Percentiles rank a stretch among this genome's conserved stretches.
Evolutionary conservation across 2,329 filamentous ascomycete species (phyloP).

Genomic region (Diaporthe longicolla): DNA sequence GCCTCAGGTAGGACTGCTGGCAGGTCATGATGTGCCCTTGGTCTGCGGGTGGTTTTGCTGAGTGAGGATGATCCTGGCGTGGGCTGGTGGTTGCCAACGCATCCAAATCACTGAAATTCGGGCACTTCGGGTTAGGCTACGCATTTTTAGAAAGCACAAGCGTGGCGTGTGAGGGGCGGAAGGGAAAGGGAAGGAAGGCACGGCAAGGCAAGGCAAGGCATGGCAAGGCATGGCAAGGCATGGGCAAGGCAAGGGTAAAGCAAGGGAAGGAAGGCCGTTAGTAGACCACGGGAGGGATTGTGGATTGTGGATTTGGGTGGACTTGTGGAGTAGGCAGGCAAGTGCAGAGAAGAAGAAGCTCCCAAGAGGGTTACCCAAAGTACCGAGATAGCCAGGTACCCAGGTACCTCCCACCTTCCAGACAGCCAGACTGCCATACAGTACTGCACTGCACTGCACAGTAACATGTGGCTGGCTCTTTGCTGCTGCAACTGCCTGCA

Average conservation of each 20-base stretch:
- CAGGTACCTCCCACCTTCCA: no score
- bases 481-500: no score
- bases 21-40: slow-evolving; percentile 20
- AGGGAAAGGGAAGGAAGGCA: slow-evolving; percentile 7
- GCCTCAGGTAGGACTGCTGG: not conserved
- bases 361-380: not conserved
- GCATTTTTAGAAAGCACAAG: not conserved
- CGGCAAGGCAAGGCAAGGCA: not conserved
- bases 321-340: no score
- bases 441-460: no score
- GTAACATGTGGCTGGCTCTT: not conserved
- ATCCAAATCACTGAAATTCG: not conserved
- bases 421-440: no score
- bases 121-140: not conserved
- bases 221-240: no score
- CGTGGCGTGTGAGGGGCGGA: slow-evolving; percentile 6
- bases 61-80: slow-evolving; percentile 33
- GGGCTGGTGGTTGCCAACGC: slow-evolving; percentile 18
- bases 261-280: not conserved
- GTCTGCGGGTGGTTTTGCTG: slow-evolving; percentile 12
- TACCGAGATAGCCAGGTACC: not conserved
- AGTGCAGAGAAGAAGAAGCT: no score
- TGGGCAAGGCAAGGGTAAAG: not conserved
- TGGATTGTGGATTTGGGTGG: not conserved
- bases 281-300: slow-evolving; percentile 5